These are phyloP conservation scores for Kazachstania taianensis DNA, from an alignment of 805 yeast species.

Conservation along the genomic window DNA sequence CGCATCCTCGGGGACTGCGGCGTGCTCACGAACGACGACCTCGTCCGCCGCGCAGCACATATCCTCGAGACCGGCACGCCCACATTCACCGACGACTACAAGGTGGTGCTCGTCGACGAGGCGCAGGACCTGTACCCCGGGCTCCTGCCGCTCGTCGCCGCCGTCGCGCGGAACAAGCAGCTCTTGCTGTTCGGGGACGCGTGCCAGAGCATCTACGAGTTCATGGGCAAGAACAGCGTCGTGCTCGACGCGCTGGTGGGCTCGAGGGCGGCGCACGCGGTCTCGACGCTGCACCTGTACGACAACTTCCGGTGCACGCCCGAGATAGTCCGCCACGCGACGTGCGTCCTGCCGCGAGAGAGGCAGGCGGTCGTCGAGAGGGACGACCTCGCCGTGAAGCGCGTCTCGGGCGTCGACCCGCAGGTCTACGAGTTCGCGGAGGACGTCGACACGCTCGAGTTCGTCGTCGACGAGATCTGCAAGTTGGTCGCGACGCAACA, in stretches of 20 bases:
- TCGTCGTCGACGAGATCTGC: slow-evolving; percentile 15
- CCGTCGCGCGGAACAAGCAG: slow-evolving; percentile 36
- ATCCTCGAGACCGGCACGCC: slow-evolving; percentile 5
- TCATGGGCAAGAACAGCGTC: slow-evolving; percentile 42
- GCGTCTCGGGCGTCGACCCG: slow-evolving; percentile 13
- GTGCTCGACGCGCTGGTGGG: slow-evolving; percentile 22
- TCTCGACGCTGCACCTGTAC: slow-evolving; percentile 29
- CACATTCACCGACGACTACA: slow-evolving; percentile 18
- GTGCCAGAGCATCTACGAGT: slow-evolving; percentile 59
- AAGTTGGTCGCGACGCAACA: slow-evolving; percentile 16
- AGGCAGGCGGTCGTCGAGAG: neutral
- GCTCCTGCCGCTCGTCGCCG: slow-evolving; percentile 36
- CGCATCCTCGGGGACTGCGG: slow-evolving; percentile 29
- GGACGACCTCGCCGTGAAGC: slow-evolving; percentile 10
- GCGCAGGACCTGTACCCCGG: slow-evolving; percentile 58
- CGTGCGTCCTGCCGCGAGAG: neutral
- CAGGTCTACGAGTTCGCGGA: slow-evolving; percentile 7
- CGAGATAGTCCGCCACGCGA: slow-evolving; percentile 33
- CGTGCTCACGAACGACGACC: slow-evolving; percentile 26
- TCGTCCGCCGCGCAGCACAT: slow-evolving; percentile 17
- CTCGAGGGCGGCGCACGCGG: slow-evolving; percentile 8
- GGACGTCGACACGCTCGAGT: slow-evolving; percentile 15
- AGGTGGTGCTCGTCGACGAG: slow-evolving; percentile 54
- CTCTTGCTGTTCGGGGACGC: slow-evolving; percentile 63
- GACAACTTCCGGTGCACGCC: slow-evolving; percentile 57